These are phyloP conservation scores for Betula pendula DNA, from an alignment of 306 rosid species.

Conservation along the genomic window DNA sequence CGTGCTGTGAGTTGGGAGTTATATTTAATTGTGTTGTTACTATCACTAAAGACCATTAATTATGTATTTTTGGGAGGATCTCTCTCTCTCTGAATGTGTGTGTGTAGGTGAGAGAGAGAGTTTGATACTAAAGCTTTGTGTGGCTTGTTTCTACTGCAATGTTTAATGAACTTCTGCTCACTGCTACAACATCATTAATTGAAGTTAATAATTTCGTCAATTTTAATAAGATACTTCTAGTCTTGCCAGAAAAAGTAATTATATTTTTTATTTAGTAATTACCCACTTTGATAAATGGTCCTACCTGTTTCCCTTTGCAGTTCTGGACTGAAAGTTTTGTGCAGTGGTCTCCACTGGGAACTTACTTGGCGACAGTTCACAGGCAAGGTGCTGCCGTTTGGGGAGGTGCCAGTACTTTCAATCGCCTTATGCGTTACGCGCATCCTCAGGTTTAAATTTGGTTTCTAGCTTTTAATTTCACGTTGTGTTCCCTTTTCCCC, in stretches of 20 bases:
- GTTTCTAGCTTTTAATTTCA: neutral
- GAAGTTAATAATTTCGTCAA: neutral
- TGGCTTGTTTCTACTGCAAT: neutral
- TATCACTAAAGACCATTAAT: neutral
- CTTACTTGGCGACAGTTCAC: constrained; percentile 86
- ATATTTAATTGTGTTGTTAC: neutral
- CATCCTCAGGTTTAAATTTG: constrained; percentile 67
- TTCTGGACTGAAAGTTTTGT: constrained; percentile 92
- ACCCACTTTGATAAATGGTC: neutral
- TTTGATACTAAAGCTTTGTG: neutral
- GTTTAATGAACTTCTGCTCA: neutral
- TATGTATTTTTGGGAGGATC: neutral
- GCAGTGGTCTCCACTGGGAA: constrained; percentile 92
- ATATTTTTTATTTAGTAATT: constrained; percentile 5
- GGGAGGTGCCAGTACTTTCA: constrained; percentile 80
- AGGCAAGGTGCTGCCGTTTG: constrained; percentile 93
- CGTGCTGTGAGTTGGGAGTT: constrained; percentile 60
- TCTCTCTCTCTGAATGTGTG: neutral
- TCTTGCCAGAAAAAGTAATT: no score
- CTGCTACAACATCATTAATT: neutral
- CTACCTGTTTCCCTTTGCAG: constrained; percentile 41
- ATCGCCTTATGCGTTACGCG: constrained; percentile 83
- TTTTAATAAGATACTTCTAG: neutral
- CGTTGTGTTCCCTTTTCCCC: neutral
- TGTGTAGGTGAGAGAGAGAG: neutral